A percentile compares a stretch with the other conserved stretches of the same genome.
Conservation (phyloP, 2,329 filamentous ascomycete genomes). For the Fusarium penzigii region DNA sequence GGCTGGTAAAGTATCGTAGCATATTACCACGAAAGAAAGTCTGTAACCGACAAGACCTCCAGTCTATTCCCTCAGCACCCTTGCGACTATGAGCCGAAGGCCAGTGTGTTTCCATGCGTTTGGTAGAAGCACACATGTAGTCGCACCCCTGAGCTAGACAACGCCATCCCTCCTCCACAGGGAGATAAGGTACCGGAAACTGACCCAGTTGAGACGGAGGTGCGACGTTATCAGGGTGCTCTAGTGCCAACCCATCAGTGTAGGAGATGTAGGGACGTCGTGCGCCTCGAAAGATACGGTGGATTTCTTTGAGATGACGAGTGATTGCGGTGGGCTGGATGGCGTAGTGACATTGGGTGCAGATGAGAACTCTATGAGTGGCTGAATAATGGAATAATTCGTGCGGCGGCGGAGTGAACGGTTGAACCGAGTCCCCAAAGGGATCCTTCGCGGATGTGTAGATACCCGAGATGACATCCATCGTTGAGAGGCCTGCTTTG, state of each 20-base stretch:
- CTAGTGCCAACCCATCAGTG: background rate
- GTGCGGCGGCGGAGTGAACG: too few relatives aligned
- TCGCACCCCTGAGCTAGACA: constrained; percentile 5
- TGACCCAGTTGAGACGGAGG: background rate
- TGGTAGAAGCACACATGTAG: constrained; percentile 15
- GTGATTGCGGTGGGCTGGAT: constrained; percentile 11
- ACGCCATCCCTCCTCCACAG: constrained; percentile 4
- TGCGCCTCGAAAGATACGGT: constrained; percentile 9
- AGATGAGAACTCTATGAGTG: constrained; percentile 11
- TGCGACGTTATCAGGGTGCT: background rate
- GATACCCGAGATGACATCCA: too few relatives aligned
- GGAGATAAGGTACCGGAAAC: constrained; percentile 11
- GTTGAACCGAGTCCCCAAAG: too few relatives aligned
- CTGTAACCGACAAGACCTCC: constrained; percentile 4
- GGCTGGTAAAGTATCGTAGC: constrained; percentile 12
- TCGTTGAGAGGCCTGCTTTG: too few relatives aligned
- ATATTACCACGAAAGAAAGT: constrained; percentile 19
- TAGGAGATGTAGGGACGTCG: constrained; percentile 13
- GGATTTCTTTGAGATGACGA: constrained; percentile 17
- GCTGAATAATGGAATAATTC: too few relatives aligned
- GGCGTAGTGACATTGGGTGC: constrained; percentile 11
- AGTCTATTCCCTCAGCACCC: constrained; percentile 5
- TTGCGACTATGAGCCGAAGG: constrained; percentile 4
- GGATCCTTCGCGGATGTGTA: too few relatives aligned
- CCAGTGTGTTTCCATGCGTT: constrained; percentile 20